Evolutionary conservation across 2,329 filamentous ascomycete species (phyloP), one percentile per base, ranked within the genome.

Genomic region (Pseudogymnoascus sp.): DNA sequence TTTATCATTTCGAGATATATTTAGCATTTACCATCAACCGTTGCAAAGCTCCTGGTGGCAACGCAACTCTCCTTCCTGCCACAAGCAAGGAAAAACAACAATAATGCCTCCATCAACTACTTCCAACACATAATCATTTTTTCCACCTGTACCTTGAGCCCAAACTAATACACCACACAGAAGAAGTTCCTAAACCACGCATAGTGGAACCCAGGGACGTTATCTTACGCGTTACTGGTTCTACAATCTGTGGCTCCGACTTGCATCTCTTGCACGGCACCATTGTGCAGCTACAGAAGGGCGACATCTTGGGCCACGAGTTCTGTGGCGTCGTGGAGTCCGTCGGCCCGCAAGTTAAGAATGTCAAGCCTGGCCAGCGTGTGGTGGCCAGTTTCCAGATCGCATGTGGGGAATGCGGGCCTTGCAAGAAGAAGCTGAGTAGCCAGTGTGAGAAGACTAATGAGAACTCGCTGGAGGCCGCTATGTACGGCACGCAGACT

Each of bases 311-410:
- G 5, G 85, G 86, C 23, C 85, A 88, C 68, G 86, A 88, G 69
- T 85, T 87, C 71, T 81, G 80, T 4, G 85, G 85, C 7, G 76
- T 79, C 3, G 75, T 88, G 33, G 77, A 79, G 12, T 82, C 86
- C 65, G 74, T 88, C n/a, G 84, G 84, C 0, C 70, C 75, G 0
- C 76, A 73, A 0, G 78, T 84, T 1, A 72, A 68, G 1, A 72
- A 72, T 14, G 73, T 86, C 37, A 75, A 78, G 41, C 70, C 80
- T 1, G 85, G 84, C 1, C 80, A 87, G 64, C 74, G 77, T 23
- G 83, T 86, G 1, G 85, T 88, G 2, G 84, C 83, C 7, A 82
- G 80, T n/a, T 88, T 88, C 74, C 84, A 86, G 66, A 87, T 88
- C 67, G 83, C 84, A 4, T 81, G 79, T 66, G 78, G 78, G 0